Evolutionary conservation across 2,329 filamentous ascomycete species (phyloP), one percentile per base, ranked within the genome.

Genomic region (Diaporthe sp.): DNA sequence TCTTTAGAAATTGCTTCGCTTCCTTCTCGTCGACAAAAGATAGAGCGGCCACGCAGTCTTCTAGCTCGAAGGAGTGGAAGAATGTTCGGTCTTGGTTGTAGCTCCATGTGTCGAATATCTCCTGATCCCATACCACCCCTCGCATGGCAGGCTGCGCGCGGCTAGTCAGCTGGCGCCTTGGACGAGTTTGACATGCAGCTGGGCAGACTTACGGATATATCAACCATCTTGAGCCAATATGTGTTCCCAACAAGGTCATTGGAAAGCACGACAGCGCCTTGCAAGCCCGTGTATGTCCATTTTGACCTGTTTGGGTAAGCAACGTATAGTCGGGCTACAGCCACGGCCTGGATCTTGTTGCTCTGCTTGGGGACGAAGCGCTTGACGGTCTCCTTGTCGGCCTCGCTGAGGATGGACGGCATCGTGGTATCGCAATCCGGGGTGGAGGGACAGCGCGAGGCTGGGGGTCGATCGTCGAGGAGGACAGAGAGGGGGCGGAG

Each of bases 41-140:
- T 76, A 99, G 87, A 0, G 93, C 97, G 8, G 95, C 97, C 76
- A 97, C 87, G 81, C 95, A 98, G 78, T 97, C 92, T 85, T 98
- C 96, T 74, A 98, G 90, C 86, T 99, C 97, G 83, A 99, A 99
- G 8, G 95, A 95, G 85, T 98, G 96, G 86, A 99, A 99, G 86
- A 98, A 99, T 76, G 95, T 96, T 77, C 97, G 93, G 84, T 99
- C 97, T 82, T 98, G 96, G 85, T 98, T 98, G 88, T 98, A 99
- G 78, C 90, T 89, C 89, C 98, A 98, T 70, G 92, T 92, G 80
- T 99, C 96, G 86, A 98, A 99, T 81, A 99, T 95, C 85, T 99
- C 97, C 86, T 98, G 96, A 82, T 98, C 96, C 95, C 95, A 98
- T 81, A 98, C 93, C 70, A 98, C 95, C 75, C 96, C 96, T 82